A percentile compares a stretch with the other conserved stretches of the same genome.
These are phyloP conservation scores for Yamagishiella unicocca DNA, from an alignment of 139 green algal genomes.

Conservation along the genomic window DNA sequence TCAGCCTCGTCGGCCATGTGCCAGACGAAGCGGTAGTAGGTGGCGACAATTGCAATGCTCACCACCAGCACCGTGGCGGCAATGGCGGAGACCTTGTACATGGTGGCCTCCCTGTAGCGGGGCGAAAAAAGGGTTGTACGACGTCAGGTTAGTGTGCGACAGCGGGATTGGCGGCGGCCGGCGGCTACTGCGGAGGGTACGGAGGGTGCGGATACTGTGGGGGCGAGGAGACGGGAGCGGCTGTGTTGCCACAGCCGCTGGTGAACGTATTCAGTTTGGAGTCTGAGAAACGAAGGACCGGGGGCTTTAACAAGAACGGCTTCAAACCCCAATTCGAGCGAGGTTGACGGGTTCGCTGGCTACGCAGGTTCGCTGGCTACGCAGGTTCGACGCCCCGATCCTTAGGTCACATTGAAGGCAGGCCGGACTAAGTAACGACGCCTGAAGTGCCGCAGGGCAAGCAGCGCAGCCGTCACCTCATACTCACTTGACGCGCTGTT, in stretches of 20 bases:
- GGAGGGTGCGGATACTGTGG: background rate
- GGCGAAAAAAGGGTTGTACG: background rate
- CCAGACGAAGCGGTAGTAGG: constrained; percentile 81
- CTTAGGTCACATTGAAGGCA: background rate
- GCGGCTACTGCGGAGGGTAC: background rate
- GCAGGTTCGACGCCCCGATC: too few species aligned
- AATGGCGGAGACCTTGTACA: constrained; percentile 82
- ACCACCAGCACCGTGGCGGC: constrained; percentile 73
- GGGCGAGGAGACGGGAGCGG: background rate
- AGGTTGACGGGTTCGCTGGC: too few species aligned
- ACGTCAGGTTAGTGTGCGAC: too few species aligned
- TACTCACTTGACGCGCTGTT: constrained; percentile 28
- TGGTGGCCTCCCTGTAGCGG: constrained; percentile 71
- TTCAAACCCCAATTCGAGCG: background rate
- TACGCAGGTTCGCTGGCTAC: too few species aligned
- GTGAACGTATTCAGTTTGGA: background rate
- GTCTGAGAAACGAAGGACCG: background rate
- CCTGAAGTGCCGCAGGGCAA: background rate
- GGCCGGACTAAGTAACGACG: background rate
- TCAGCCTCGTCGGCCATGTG: constrained; percentile 68
- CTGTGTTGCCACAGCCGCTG: background rate
- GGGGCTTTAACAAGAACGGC: background rate
- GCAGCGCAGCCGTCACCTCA: too few species aligned
- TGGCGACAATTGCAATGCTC: constrained; percentile 76
- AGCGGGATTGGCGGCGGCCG: too few species aligned